Base-by-base conservation (phyloP, 2,329 filamentous ascomycete species). In the Penicillium olsonii region DNA sequence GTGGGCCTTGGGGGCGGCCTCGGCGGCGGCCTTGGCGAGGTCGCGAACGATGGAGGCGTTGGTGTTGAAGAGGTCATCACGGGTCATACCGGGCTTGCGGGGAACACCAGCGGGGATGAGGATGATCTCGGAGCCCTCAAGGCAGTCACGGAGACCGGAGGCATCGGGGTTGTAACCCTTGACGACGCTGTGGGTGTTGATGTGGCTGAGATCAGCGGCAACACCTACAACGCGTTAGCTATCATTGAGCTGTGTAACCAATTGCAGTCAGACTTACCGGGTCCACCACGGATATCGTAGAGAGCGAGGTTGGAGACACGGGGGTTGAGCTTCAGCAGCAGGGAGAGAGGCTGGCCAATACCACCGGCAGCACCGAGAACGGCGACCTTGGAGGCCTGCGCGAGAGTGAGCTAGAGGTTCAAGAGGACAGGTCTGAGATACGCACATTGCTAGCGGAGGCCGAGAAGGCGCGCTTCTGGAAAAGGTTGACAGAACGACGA, bases 31-130 rank as follows among this genome's bases (percentile, higher is more conserved):
- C 85, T 96, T 95, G 79, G 92, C 92, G 62, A 99, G 86, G 78
- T 97, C 94, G 71, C 92, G 92, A 74, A 99, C 94, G 75, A 99
- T 99, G 74, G 90, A 95, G 76, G 94, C 94, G 78, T 99, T 99
- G 84, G 92, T 99, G 87, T 97, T 97, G 91, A 99, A 99, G 60
- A 99, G 87, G 75, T 99, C 76, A 56, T 99, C 94, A 83, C 94
- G 92, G 79, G 89, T 95, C 94, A 99, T 99, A 79, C 94, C 94
- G 74, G 94, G 94, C 85, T 96, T 96, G 80, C 94, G 91, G 72
- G 94, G 94, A 63, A 99, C 92, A 83, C 94, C 94, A 69, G 94
- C 94, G 70, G 94, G 94, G 76, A 99, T 97, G 71, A 99, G 85
- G 70, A 99, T 90, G 66, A 99, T 86, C 78, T 97, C 91, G 69